phyloP scores from a whole-genome alignment of 768 basidiomycete genomes.

The Mycena belliarum region DNA sequence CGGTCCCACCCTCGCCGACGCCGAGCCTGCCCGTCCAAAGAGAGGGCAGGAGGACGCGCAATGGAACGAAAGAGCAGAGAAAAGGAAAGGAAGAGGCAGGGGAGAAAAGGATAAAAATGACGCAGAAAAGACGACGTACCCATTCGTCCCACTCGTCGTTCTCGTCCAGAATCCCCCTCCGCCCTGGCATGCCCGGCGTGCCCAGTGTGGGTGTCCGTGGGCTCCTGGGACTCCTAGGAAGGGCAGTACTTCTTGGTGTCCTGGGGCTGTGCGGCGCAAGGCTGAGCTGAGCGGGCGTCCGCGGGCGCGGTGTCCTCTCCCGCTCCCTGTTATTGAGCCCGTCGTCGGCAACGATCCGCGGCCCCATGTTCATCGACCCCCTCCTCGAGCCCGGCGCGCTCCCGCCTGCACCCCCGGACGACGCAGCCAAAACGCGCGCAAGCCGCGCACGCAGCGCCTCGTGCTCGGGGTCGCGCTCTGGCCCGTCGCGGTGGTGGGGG shows the following conservation, averaged over 20 bases:
- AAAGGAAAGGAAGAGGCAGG: background rate
- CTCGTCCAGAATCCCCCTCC: background rate
- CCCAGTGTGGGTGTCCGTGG: background rate
- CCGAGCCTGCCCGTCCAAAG: no score
- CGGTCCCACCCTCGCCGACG: no score
- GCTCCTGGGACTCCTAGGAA: no score
- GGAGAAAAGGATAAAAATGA: background rate
- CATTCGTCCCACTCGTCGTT: background rate
- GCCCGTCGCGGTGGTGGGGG: no score
- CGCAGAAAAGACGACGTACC: background rate
- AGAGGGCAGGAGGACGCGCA: no score
- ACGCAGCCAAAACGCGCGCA: constrained; percentile 46
- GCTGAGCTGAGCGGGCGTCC: background rate
- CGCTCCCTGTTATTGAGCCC: background rate
- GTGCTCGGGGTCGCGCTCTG: constrained; percentile 45
- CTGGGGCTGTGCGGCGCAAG: no score
- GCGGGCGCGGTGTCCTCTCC: background rate
- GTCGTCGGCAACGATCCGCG: no score
- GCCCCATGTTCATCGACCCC: no score
- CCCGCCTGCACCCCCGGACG: constrained; percentile 10
- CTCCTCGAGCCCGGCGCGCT: constrained; percentile 10
- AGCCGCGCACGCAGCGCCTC: constrained; percentile 52
- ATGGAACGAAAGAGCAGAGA: background rate
- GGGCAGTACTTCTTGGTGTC: background rate
- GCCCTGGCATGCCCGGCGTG: background rate